Conservation (phyloP, 441 rosid species). For the Cnidoscolus chayamansa region DNA sequence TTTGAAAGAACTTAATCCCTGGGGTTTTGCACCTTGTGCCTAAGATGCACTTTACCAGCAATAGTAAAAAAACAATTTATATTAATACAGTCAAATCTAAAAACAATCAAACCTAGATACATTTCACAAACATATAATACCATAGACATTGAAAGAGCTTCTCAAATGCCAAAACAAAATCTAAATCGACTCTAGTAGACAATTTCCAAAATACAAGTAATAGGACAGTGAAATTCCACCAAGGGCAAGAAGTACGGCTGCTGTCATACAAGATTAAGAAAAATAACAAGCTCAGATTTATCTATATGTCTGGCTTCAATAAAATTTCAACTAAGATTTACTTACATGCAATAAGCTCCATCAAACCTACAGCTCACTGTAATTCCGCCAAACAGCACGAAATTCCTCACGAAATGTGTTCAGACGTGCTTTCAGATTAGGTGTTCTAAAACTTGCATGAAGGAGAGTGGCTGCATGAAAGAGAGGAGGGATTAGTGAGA, state of each 20-base stretch:
- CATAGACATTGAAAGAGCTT: neutral
- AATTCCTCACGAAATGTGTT: constrained; percentile 96
- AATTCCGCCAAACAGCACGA: constrained; percentile 96
- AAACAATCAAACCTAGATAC: neutral
- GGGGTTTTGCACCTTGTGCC: neutral
- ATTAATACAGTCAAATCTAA: neutral
- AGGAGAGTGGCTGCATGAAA: constrained; percentile 58
- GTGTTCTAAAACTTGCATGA: constrained; percentile 94
- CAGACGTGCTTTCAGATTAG: constrained; percentile 93
- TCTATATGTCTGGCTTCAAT: neutral
- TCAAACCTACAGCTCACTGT: constrained; percentile 71
- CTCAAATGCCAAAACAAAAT: neutral
- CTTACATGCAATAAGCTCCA: constrained; percentile 31
- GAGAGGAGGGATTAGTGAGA: neutral
- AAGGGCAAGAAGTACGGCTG: neutral
- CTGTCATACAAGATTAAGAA: neutral
- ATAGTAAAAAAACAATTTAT: neutral
- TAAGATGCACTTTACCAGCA: neutral
- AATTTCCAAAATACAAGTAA: neutral
- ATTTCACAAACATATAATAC: neutral
- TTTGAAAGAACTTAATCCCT: neutral
- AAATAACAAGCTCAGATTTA: neutral
- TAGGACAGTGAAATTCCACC: neutral
- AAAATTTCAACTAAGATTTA: constrained; percentile 6
- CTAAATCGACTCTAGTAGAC: neutral